Conservation (phyloP, 75 land plant genomes). For the Selaginella moellendorffii region DNA sequence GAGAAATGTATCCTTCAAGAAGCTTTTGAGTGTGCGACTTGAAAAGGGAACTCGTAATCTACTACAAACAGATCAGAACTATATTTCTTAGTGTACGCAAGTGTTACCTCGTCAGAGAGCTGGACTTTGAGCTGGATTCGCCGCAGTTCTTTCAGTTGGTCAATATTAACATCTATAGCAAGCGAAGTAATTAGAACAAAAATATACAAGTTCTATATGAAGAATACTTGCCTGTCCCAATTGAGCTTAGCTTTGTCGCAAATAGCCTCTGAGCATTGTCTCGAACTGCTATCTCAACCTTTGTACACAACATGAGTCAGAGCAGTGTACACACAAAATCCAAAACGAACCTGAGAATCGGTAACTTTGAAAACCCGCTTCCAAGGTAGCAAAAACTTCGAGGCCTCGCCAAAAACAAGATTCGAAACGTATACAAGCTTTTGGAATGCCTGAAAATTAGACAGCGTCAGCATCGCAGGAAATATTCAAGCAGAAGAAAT, state of each 20-base stretch:
- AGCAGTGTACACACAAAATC: too few relatives aligned
- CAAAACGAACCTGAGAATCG: conserved; percentile 62
- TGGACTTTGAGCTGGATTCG: conserved; percentile 39
- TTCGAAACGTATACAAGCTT: conserved; percentile 85
- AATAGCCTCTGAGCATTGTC: conserved; percentile 86
- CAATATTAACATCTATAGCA: conserved; percentile 38
- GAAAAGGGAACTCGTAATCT: conserved; percentile 66
- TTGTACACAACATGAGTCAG: not conserved
- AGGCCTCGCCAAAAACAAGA: conserved; percentile 92
- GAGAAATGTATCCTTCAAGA: conserved; percentile 48
- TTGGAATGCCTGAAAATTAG: conserved; percentile 70
- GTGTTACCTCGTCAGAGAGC: conserved; percentile 64
- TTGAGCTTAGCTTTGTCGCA: conserved; percentile 29
- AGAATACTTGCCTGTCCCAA: conserved; percentile 53
- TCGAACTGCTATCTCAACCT: conserved; percentile 89
- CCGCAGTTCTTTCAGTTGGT: conserved; percentile 41
- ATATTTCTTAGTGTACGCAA: not conserved
- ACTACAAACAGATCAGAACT: not conserved
- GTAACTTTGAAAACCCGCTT: conserved; percentile 91
- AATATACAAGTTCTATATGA: not conserved
- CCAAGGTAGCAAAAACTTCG: conserved; percentile 90
- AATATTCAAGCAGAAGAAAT: not conserved
- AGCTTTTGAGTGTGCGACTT: conserved; percentile 46
- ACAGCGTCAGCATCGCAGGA: not conserved
- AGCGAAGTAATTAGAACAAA: too few relatives aligned